Conservation (phyloP, 2,329 filamentous ascomycete species). For the Cladosporium colombiae region DNA sequence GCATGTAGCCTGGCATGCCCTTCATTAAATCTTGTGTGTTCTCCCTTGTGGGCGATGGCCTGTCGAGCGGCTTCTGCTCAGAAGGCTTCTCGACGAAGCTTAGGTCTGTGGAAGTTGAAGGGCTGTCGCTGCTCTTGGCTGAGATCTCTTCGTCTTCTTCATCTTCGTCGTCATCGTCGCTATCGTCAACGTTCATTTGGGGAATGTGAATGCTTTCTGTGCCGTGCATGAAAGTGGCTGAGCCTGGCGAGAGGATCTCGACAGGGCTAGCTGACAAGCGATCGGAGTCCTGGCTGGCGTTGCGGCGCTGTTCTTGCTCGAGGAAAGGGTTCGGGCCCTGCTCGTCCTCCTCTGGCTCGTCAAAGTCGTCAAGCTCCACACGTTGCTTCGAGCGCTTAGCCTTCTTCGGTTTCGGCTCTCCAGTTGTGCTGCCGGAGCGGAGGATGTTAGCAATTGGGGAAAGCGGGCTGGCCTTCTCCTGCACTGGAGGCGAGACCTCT, state of each 20-base stretch:
- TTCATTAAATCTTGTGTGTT: neutral
- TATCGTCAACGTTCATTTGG: slow-evolving; percentile 22
- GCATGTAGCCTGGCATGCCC: neutral
- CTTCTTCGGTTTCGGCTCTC: slow-evolving; percentile 54
- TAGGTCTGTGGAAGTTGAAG: slow-evolving; percentile 9
- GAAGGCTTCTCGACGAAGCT: slow-evolving; percentile 20
- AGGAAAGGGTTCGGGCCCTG: slow-evolving; percentile 22
- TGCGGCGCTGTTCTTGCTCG: slow-evolving; percentile 34
- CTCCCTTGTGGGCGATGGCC: neutral
- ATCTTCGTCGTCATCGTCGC: slow-evolving; percentile 20
- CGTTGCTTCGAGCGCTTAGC: slow-evolving; percentile 62
- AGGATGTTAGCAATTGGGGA: slow-evolving; percentile 47
- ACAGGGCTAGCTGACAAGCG: slow-evolving; percentile 68
- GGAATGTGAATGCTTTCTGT: slow-evolving; percentile 41
- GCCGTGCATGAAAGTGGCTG: slow-evolving; percentile 40
- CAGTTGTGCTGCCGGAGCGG: slow-evolving; percentile 38
- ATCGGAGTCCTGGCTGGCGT: slow-evolving; percentile 39
- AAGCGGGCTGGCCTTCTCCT: slow-evolving; percentile 28
- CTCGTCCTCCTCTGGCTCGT: slow-evolving; percentile 50
- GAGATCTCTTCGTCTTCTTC: slow-evolving; percentile 7
- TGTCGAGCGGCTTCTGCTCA: neutral
- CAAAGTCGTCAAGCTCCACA: slow-evolving; percentile 70
- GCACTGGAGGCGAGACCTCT: slow-evolving; percentile 9
- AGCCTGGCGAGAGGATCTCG: slow-evolving; percentile 56
- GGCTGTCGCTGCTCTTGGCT: slow-evolving; percentile 2